Base-by-base conservation (phyloP, 768 basidiomycete genomes). In the Sporobolomyces pararoseus region DNA sequence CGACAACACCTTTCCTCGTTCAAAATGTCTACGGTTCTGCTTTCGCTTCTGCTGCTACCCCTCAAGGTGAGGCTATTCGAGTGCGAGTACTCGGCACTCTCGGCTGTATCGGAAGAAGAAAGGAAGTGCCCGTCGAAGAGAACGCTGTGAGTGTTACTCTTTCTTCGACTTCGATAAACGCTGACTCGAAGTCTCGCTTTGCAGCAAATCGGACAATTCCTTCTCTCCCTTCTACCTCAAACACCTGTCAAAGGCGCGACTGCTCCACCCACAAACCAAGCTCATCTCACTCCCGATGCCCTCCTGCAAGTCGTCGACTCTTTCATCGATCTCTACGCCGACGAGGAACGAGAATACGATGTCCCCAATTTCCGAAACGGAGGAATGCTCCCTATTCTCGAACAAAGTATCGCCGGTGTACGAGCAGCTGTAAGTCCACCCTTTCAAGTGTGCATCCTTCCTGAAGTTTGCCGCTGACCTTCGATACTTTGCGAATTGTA, bases 281-380 rank as follows among this genome's bases (percentile, higher is more conserved):
- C 23, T 25, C 32, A 39, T 60, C 57, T 61, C 9, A 64, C 69
- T 25, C 62, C 75, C 60, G 53, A 60, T 51, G 57, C 68, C 19
- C 68, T 79, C 46, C 76, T 81, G 29, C 78, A 81, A 19, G 75
- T 77, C 25, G 70, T 82, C 63, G 81, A 82, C 72, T 79, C 79
- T 34, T 63, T 82, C 55, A 81, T 82, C 65, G 82, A 82, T 71
- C 76, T 82, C 44, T 82, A 82, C 73, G 79, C 80, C 6, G 82
- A 82, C 71, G 82, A 82, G 68, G 78, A 75, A 17, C 68, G 79
- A 34, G 60, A 74, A 4, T 82, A 79, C 71, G 81, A 82, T 73
- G 46, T 53, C 21, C 72, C 68, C 14, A 81, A 81, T n/a, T 82
- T 82, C 64, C 73, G 73, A 1, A 12, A 64, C 4, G 63, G 68